These are phyloP conservation scores for Kurtzmaniella cleridarum DNA, from an alignment of 805 yeast genomes.

Conservation along the genomic window DNA sequence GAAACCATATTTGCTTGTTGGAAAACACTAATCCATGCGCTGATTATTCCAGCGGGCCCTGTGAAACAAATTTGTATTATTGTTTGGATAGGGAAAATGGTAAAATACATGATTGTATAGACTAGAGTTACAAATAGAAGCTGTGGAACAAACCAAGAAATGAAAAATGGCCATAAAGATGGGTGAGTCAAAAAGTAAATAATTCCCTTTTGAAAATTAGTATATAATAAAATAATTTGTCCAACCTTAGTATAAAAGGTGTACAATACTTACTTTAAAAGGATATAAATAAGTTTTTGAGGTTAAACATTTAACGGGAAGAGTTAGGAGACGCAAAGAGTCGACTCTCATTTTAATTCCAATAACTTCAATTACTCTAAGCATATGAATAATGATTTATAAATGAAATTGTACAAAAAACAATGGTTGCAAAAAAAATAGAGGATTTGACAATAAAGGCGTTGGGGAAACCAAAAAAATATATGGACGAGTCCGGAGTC, in stretches of 20 bases:
- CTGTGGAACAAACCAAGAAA: slow-evolving; percentile 43
- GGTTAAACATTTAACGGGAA: slow-evolving; percentile 8
- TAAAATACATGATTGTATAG: slow-evolving; percentile 27
- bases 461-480: slow-evolving; percentile 10
- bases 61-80: slow-evolving; percentile 34
- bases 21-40: slow-evolving; percentile 40
- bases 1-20: slow-evolving; percentile 41
- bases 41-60: slow-evolving; percentile 48
- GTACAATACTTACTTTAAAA: slow-evolving; percentile 13
- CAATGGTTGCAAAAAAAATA: neutral
- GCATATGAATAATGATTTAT: no score
- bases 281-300: slow-evolving; percentile 21
- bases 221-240: no score
- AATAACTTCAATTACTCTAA: no score
- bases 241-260: neutral
- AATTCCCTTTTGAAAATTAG: slow-evolving; percentile 33
- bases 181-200: slow-evolving; percentile 35
- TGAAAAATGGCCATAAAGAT: slow-evolving; percentile 42
- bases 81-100: slow-evolving; percentile 43
- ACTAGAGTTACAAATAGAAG: slow-evolving; percentile 31
- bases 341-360: no score
- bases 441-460: neutral
- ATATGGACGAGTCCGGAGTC: slow-evolving; percentile 38
- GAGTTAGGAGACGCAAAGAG: neutral
- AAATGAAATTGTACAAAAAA: neutral